Base-by-base conservation (phyloP, 2,329 filamentous ascomycete genomes). In the Penicillium sp. region DNA sequence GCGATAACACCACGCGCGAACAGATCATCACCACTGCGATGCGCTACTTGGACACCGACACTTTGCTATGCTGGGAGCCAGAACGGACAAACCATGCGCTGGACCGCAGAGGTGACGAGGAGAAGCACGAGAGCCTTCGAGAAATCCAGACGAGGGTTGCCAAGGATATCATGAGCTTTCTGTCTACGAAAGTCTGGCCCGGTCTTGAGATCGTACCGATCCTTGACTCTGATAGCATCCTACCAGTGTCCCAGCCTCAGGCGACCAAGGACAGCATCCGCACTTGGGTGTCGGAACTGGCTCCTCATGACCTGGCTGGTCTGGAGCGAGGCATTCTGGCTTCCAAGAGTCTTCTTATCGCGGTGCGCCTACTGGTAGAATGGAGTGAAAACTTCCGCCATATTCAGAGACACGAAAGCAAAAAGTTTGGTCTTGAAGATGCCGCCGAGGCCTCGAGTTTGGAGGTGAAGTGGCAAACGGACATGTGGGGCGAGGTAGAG, bases 401-500 rank as follows among this genome's bases (percentile, higher is more conserved):
- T 74, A 31, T 78, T 71, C 51, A 71, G 67, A 55, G 65, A n/a
- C 53, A 58, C 3, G 64, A 58, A 0, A 62, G 57, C 43, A 63
- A 55, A 51, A 69, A 63, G 27, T 96, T 94, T 64, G 86, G 87
- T 0, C 83, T 94, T 10, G 86, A 95, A 60, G 83, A 95, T 65
- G 91, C 90, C 0, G 84, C 87, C 0, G 76, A 78, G 60, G 85
- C 86, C 11, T 83, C 85, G 5, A 95, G 80, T 59, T 67, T 94
- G 34, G 93, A 98, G 74, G 88, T 95, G 13, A 77, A 81, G 54
- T 96, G 89, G 85, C 93, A 98, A 77, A 94, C 85, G 1, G 74
- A 79, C 23, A 84, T 86, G 69, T 97, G 93, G 91, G 93, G 93
- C 7, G 90, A 95, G 74, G 93, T 98, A 0, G 93, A 98, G 68